A percentile compares a stretch with the other conserved stretches of the same genome.
Conservation (phyloP, 1,284 basidiomycete species). For the Inonotus obliquus region DNA sequence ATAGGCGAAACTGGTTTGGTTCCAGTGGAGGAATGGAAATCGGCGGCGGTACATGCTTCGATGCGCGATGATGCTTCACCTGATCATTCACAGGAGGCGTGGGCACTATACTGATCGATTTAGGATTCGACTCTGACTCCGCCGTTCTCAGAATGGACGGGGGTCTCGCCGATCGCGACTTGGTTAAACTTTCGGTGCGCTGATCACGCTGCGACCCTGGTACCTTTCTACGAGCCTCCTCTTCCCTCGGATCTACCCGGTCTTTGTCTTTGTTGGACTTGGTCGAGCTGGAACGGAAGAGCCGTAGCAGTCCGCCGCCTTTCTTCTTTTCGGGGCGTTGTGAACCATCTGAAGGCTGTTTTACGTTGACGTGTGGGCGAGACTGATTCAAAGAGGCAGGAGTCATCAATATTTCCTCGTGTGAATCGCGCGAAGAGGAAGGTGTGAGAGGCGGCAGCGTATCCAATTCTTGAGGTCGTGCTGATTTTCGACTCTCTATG, state of each 20-base stretch:
- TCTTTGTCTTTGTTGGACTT: slow-evolving; percentile 29
- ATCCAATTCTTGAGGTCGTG: slow-evolving; percentile 7
- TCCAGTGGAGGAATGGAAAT: slow-evolving; percentile 27
- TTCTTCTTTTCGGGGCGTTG: slow-evolving; percentile 27
- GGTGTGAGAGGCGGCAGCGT: slow-evolving; percentile 15
- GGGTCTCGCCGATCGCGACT: neutral
- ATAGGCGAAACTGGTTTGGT: slow-evolving; percentile 46
- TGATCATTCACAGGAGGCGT: neutral
- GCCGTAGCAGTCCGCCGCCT: slow-evolving; percentile 29
- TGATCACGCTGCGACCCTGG: slow-evolving; percentile 20
- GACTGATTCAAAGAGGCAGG: slow-evolving; percentile 15
- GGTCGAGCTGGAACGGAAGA: slow-evolving; percentile 34
- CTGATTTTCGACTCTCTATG: neutral
- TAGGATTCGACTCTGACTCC: neutral
- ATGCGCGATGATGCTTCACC: slow-evolving; percentile 19
- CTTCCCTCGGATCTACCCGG: slow-evolving; percentile 3
- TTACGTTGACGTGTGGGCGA: neutral
- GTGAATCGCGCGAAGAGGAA: slow-evolving; percentile 14
- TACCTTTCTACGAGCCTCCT: slow-evolving; percentile 23
- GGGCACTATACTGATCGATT: neutral
- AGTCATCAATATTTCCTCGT: slow-evolving; percentile 19
- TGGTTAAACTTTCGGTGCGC: slow-evolving; percentile 17
- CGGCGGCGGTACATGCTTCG: slow-evolving; percentile 29
- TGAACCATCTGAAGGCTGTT: neutral
- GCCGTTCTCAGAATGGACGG: neutral